Conservation (phyloP, 169 alveolate species). For the Besnoitia besnoiti region DNA sequence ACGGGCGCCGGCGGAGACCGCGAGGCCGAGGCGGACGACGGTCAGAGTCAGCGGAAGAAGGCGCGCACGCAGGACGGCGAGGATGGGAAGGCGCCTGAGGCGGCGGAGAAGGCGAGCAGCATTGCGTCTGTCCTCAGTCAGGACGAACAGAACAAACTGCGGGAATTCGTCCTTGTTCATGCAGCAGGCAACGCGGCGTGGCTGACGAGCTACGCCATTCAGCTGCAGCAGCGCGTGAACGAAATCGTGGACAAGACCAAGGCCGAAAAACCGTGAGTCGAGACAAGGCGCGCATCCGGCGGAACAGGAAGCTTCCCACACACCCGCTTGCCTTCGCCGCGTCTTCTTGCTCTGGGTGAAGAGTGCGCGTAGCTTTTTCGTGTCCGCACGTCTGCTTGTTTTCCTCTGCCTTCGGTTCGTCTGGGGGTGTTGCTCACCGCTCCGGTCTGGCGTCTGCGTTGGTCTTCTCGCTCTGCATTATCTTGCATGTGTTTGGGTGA, state of each 20-base stretch:
- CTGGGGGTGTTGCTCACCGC: too few relatives aligned
- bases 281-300: not conserved
- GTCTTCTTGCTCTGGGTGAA: too few relatives aligned
- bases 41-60: slow-evolving; percentile 15
- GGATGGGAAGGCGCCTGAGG: not conserved
- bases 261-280: slow-evolving; percentile 56
- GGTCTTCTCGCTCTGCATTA: too few relatives aligned
- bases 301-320: too few relatives aligned
- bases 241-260: slow-evolving; percentile 51
- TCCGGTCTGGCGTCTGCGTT: too few relatives aligned
- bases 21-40: not conserved
- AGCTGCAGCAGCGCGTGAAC: slow-evolving; percentile 49
- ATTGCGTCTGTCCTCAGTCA: not conserved
- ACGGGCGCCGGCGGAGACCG: not conserved
- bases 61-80: not conserved
- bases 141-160: slow-evolving; percentile 51
- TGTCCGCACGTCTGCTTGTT: too few relatives aligned
- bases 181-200: slow-evolving; percentile 46
- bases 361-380: too few relatives aligned
- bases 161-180: slow-evolving; percentile 53
- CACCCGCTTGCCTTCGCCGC: too few relatives aligned
- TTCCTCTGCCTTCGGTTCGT: too few relatives aligned
- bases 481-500: too few relatives aligned
- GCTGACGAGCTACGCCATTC: slow-evolving; percentile 56
- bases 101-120: not conserved